Conservation (phyloP, 805 yeast species). For the Yarrowia sp. region DNA sequence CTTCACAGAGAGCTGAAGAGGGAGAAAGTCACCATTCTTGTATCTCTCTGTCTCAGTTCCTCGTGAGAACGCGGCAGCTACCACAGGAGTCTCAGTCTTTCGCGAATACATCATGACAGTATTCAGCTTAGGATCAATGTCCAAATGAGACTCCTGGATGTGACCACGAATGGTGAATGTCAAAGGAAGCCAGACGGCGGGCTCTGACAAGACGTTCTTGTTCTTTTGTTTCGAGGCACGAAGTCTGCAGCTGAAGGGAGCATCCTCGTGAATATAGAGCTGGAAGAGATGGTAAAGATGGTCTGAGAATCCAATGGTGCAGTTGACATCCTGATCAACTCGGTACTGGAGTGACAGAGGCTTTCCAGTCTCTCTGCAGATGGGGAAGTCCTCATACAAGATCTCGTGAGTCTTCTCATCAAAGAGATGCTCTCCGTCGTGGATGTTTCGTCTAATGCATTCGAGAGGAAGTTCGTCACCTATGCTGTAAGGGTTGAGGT, state of each 20-base stretch:
- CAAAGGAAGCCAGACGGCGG: constrained; percentile 56
- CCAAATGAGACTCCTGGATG: constrained; percentile 70
- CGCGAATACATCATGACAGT: constrained; percentile 55
- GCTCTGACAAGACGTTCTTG: constrained; percentile 21
- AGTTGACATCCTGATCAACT: constrained; percentile 57
- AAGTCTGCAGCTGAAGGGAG: constrained; percentile 72
- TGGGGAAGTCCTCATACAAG: constrained; percentile 64
- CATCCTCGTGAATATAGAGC: constrained; percentile 77
- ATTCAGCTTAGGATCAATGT: constrained; percentile 65
- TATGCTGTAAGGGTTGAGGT: constrained; percentile 30
- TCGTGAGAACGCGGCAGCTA: constrained; percentile 65
- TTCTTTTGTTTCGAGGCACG: constrained; percentile 38
- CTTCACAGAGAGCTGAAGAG: constrained; percentile 62
- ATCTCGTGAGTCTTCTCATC: constrained; percentile 62
- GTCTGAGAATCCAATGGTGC: constrained; percentile 69
- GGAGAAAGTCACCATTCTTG: constrained; percentile 69
- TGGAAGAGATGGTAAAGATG: constrained; percentile 75
- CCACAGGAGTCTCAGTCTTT: constrained; percentile 55
- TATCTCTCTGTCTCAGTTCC: constrained; percentile 67
- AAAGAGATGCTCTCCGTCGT: constrained; percentile 76
- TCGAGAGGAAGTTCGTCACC: constrained; percentile 51
- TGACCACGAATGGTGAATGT: constrained; percentile 70
- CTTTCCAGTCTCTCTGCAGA: constrained; percentile 67
- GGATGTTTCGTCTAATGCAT: constrained; percentile 73
- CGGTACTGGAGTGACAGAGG: constrained; percentile 66